phyloP scores from a whole-genome alignment of 2,329 filamentous ascomycete species.

The Magnaporthiopsis incrustans region DNA sequence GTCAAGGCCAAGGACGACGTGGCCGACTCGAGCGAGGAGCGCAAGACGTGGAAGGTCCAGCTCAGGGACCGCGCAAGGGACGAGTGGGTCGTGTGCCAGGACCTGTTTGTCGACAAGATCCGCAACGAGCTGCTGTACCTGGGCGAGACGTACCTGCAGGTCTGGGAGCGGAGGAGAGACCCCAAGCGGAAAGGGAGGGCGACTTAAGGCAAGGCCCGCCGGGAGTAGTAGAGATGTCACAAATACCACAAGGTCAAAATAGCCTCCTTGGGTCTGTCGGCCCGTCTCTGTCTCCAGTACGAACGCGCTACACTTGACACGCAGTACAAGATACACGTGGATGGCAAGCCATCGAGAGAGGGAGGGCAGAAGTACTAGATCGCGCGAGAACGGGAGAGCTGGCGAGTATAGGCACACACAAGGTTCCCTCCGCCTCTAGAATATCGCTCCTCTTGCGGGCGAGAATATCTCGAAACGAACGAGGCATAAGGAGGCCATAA shows the following conservation, averaged over 20 bases:
- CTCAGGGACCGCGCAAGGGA: slow-evolving; percentile 71
- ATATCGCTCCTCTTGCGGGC: no score
- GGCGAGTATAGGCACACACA: not conserved
- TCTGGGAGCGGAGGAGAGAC: slow-evolving; percentile 83
- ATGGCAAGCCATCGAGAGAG: not conserved
- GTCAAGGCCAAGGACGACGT: slow-evolving; percentile 73
- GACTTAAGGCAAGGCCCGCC: not conserved
- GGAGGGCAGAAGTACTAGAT: not conserved
- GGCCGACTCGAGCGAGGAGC: slow-evolving; percentile 79
- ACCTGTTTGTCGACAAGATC: slow-evolving; percentile 84
- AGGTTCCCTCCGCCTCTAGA: not conserved
- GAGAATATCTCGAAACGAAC: no score
- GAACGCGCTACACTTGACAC: no score
- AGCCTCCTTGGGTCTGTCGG: no score
- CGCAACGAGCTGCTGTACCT: slow-evolving; percentile 85
- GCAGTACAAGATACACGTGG: not conserved
- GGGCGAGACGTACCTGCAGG: slow-evolving; percentile 89
- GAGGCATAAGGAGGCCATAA: no score
- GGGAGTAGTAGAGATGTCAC: not conserved
- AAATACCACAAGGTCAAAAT: not conserved
- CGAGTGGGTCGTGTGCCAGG: slow-evolving; percentile 90
- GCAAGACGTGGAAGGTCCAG: slow-evolving; percentile 91
- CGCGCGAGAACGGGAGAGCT: not conserved
- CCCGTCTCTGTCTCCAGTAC: no score
- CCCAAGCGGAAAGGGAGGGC: slow-evolving; percentile 32